phyloP scores from a whole-genome alignment of 306 rosid species.

The Mimosa pudica region DNA sequence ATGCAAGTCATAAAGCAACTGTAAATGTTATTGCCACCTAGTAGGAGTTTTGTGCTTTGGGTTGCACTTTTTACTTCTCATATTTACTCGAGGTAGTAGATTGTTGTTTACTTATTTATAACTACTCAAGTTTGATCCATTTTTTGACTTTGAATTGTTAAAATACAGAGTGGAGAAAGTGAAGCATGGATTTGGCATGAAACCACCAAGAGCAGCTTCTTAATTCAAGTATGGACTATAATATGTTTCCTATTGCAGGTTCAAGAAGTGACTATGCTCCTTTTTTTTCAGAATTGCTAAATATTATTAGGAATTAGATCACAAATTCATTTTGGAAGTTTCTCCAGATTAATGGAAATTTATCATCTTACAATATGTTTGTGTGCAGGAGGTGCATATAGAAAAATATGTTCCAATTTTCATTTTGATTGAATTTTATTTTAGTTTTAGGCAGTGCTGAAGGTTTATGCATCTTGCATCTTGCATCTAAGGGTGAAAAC shows the following conservation, averaged over 20 bases:
- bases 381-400: conserved; percentile 30
- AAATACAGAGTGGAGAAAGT: conserved; percentile 80
- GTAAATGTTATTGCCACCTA: conserved; percentile 3
- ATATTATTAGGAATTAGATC: background rate
- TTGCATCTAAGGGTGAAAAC: background rate
- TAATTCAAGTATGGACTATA: conserved; percentile 30
- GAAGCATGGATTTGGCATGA: conserved; percentile 94
- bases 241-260: conserved; percentile 5
- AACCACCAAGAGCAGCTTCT: conserved; percentile 61
- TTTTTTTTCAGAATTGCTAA: background rate
- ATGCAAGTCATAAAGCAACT: no score
- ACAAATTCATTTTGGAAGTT: background rate
- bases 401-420: background rate
- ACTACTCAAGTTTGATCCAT: background rate
- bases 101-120: conserved; percentile 22
- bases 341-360: conserved; percentile 21
- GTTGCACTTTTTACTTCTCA: background rate
- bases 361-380: background rate
- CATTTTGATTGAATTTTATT: background rate
- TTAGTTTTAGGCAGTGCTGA: background rate
- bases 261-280: conserved; percentile 29
- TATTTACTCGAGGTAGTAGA: conserved; percentile 21
- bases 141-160: conserved; percentile 8
- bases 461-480: background rate
- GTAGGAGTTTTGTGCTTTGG: no score